A percentile compares a stretch with the other conserved stretches of the same genome.
These are phyloP conservation scores for Parafenestella ontariensis DNA, from an alignment of 2,329 filamentous ascomycete species.

Conservation along the genomic window DNA sequence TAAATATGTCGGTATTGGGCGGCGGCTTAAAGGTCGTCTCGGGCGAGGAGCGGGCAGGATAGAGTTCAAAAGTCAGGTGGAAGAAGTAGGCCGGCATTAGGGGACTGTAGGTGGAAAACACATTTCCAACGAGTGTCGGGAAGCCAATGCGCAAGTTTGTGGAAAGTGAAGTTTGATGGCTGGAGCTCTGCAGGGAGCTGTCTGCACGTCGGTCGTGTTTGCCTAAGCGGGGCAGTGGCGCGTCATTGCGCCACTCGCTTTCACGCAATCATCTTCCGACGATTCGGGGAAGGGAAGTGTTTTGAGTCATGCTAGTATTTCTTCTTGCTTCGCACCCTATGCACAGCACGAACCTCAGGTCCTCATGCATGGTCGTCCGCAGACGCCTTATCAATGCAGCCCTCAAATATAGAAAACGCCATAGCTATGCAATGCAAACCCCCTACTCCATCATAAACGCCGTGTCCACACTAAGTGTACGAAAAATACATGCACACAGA, in stretches of 20 bases:
- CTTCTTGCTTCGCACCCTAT: not conserved
- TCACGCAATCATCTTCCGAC: not conserved
- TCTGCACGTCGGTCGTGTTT: not conserved
- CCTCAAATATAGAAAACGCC: conserved; percentile 21
- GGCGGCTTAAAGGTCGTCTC: conserved; percentile 49
- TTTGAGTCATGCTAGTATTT: conserved; percentile 3
- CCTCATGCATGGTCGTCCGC: conserved; percentile 5
- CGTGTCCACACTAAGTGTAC: conserved; percentile 15
- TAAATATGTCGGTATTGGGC: conserved; percentile 55
- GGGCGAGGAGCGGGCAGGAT: conserved; percentile 50
- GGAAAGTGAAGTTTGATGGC: not conserved
- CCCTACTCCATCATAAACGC: conserved; percentile 20
- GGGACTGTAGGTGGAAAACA: conserved; percentile 1
- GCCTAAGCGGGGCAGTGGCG: conserved; percentile 11
- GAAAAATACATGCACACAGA: conserved; percentile 7
- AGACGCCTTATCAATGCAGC: conserved; percentile 11
- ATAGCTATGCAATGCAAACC: conserved; percentile 34
- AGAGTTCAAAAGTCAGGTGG: conserved; percentile 67
- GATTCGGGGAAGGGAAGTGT: no score
- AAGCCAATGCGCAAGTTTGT: not conserved
- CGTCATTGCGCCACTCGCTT: conserved; percentile 7
- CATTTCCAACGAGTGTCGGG: conserved; percentile 20
- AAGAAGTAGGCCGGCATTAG: conserved; percentile 70
- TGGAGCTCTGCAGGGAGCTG: not conserved
- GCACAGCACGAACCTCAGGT: not conserved